Percentiles rank a stretch among this genome's conserved stretches.
phyloP scores from a whole-genome alignment of 2,329 filamentous ascomycete genomes.

The Xylariaceae sp. region DNA sequence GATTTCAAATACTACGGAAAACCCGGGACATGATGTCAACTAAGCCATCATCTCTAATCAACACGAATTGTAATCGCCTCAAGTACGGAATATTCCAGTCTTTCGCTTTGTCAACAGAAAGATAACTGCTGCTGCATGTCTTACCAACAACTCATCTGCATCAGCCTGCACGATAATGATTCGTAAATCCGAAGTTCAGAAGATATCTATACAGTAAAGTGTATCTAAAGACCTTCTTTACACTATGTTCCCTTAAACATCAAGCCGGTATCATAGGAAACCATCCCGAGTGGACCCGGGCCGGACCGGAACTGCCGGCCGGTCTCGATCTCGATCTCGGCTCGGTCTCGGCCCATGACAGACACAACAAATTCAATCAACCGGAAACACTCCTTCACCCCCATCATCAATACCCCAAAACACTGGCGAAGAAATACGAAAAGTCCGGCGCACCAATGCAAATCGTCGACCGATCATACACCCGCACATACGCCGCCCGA shows the following conservation, averaged over 20 bases:
- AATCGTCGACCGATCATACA: conserved; percentile 1
- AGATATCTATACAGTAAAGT: background rate
- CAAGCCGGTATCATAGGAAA: background rate
- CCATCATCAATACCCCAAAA: background rate
- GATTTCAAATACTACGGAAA: background rate
- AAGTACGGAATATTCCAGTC: background rate
- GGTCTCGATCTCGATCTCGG: too few relatives aligned
- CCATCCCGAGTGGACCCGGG: background rate
- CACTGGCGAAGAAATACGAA: conserved; percentile 20
- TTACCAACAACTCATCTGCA: background rate
- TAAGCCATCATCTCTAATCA: background rate
- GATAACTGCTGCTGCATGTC: background rate
- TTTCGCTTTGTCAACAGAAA: background rate
- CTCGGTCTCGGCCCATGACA: too few relatives aligned
- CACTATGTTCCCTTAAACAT: background rate
- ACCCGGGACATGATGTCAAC: background rate
- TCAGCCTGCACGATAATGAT: background rate
- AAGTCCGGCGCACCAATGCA: conserved; percentile 16
- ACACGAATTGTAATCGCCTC: background rate
- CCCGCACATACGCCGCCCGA: conserved; percentile 17
- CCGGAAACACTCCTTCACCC: background rate
- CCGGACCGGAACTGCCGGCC: background rate
- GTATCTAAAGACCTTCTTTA: background rate
- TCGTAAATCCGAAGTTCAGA: too few relatives aligned
- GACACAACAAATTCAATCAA: background rate